Evolutionary conservation across 83 land plant species (phyloP).

Genomic region (Picea abies): DNA sequence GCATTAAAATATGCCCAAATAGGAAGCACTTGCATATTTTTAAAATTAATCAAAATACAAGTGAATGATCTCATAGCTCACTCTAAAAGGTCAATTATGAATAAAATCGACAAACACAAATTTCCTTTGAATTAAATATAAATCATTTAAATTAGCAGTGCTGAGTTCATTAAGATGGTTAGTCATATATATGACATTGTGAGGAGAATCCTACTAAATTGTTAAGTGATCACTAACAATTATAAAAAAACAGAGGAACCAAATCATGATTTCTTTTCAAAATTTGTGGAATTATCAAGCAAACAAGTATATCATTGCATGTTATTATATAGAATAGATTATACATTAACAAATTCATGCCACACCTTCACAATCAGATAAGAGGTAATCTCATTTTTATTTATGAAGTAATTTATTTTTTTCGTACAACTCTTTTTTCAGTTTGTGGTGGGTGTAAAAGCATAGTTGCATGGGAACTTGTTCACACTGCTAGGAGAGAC

Average conservation of each 20-base stretch:
- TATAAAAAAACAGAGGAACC: too few species aligned
- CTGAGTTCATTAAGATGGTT: constrained; percentile 3
- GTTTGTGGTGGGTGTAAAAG: too few species aligned
- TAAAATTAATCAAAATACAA: neutral
- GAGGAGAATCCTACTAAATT: too few species aligned
- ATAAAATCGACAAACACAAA: neutral
- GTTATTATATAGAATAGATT: neutral
- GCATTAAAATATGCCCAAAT: neutral
- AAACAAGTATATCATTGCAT: too few species aligned
- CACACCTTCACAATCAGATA: neutral
- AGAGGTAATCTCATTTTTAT: neutral
- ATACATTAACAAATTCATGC: neutral
- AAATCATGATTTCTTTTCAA: too few species aligned
- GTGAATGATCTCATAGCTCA: neutral
- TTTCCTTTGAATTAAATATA: neutral
- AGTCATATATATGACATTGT: neutral
- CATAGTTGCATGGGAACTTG: too few species aligned
- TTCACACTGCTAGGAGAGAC: too few species aligned
- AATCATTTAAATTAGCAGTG: constrained; percentile 24
- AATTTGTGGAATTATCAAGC: too few species aligned
- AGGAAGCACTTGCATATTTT: neutral
- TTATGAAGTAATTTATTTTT: neutral
- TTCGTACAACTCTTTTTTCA: neutral
- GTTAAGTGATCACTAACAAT: too few species aligned
- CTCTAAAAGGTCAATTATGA: neutral